Conservation (phyloP, 2,329 filamentous ascomycete species). For the Pestalotiopsis sp. region DNA sequence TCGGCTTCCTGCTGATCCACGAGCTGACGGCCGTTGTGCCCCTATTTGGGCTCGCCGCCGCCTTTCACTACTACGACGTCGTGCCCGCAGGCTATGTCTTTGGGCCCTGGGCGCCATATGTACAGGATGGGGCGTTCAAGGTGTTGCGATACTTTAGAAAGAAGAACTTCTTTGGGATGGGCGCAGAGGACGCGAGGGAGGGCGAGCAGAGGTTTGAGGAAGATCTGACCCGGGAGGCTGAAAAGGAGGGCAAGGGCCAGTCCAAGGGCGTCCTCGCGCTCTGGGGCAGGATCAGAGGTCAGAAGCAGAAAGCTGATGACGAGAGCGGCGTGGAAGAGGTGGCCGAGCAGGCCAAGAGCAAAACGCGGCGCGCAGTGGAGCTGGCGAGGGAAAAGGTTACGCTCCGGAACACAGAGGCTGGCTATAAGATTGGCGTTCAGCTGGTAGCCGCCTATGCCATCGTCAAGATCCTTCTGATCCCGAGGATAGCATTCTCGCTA, state of each 20-base stretch:
- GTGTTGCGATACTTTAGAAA: conserved; percentile 76
- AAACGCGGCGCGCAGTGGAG: conserved; percentile 19
- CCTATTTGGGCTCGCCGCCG: conserved; percentile 68
- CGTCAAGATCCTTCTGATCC: conserved; percentile 80
- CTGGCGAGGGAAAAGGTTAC: conserved; percentile 25
- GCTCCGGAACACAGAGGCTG: conserved; percentile 27
- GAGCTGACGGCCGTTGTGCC: conserved; percentile 87
- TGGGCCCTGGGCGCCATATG: conserved; percentile 49
- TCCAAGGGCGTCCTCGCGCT: conserved; percentile 20
- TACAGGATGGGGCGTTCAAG: conserved; percentile 64
- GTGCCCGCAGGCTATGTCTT: conserved; percentile 60
- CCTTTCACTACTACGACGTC: conserved; percentile 80
- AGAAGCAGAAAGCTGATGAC: conserved; percentile 21
- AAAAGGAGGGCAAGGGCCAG: conserved; percentile 19
- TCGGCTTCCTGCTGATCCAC: conserved; percentile 86
- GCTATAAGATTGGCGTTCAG: conserved; percentile 60
- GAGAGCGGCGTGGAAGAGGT: conserved; percentile 19
- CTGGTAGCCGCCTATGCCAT: conserved; percentile 89
- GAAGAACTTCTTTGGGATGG: conserved; percentile 79
- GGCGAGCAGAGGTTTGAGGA: conserved; percentile 19
- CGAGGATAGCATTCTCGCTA: conserved; percentile 74
- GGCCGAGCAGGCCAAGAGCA: conserved; percentile 14
- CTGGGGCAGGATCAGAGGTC: conserved; percentile 32
- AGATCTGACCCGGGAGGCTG: conserved; percentile 28
- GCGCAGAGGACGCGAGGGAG: conserved; percentile 25